Conservation (phyloP, 2,329 filamentous ascomycete species). For the Phoma herbarum region DNA sequence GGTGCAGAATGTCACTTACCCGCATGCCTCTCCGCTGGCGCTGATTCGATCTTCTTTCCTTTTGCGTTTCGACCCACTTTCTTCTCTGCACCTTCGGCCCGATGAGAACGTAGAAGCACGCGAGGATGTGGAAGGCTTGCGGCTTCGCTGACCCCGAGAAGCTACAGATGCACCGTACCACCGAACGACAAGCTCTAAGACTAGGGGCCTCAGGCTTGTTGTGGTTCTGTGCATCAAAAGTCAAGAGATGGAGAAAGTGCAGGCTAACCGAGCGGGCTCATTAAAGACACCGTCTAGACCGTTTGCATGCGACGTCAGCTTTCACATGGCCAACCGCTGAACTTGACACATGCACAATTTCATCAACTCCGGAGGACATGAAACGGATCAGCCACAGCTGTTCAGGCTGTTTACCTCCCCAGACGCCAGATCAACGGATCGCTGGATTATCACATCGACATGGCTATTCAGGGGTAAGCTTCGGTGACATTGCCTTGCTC, state of each 20-base stretch:
- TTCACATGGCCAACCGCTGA: constrained; percentile 7
- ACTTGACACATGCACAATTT: constrained; percentile 19
- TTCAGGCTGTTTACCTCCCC: constrained; percentile 13
- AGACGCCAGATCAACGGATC: constrained; percentile 22
- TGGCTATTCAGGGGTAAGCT: constrained; percentile 18
- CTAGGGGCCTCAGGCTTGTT: background rate
- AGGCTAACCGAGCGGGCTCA: constrained; percentile 7
- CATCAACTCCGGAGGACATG: constrained; percentile 12
- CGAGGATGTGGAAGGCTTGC: constrained; percentile 8
- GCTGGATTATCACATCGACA: constrained; percentile 6
- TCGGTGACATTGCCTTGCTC: constrained; percentile 14
- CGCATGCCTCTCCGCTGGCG: constrained; percentile 14
- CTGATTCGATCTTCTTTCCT: constrained; percentile 17
- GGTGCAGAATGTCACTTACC: constrained; percentile 11
- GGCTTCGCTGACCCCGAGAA: constrained; percentile 11
- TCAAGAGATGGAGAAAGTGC: constrained; percentile 2
- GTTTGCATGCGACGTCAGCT: constrained; percentile 3
- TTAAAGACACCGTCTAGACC: constrained; percentile 5
- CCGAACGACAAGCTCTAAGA: constrained; percentile 4
- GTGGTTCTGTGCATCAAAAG: background rate
- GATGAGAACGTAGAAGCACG: constrained; percentile 17
- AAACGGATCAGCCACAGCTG: constrained; percentile 19
- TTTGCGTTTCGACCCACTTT: constrained; percentile 15
- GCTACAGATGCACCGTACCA: constrained; percentile 12
- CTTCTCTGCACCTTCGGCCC: constrained; percentile 21